A percentile compares a stretch with the other conserved stretches of the same genome.
Evolutionary conservation across 306 rosid species (phyloP).

Genomic region (Clitoria ternatea): DNA sequence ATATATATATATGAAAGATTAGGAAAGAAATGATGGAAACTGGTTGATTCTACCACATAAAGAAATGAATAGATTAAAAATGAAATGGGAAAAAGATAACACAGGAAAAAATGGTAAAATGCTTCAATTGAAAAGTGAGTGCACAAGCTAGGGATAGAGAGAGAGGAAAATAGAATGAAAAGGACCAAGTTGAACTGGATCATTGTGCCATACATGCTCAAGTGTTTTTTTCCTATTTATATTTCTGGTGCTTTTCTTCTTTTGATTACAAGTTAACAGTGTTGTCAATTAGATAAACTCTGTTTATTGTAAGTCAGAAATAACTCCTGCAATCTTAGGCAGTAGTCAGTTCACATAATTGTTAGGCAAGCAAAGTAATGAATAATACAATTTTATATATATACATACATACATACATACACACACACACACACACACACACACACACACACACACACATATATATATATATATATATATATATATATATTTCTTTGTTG

Average conservation of each 20-base stretch:
- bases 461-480: too few relatives aligned
- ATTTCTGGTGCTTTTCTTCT: background rate
- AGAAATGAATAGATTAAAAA: background rate
- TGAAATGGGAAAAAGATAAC: background rate
- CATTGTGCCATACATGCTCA: background rate
- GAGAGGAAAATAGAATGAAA: background rate
- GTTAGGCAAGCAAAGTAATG: background rate
- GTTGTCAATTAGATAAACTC: background rate
- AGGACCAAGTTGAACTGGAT: constrained; percentile 6
- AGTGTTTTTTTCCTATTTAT: background rate
- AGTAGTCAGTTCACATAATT: background rate
- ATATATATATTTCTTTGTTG: constrained; percentile 9
- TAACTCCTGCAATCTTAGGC: background rate
- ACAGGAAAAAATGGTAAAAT: background rate
- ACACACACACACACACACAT: too few relatives aligned
- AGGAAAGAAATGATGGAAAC: too few relatives aligned
- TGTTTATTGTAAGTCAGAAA: background rate
- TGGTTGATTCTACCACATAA: background rate
- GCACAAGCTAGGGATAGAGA: background rate
- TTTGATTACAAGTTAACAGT: background rate
- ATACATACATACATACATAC: too few relatives aligned
- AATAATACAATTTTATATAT: background rate
- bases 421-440: too few relatives aligned
- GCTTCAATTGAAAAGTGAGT: background rate
- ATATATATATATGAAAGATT: too few relatives aligned